These are phyloP conservation scores for Aspergillus egyptiacus DNA, from an alignment of 495 filamentous ascomycete species.

Conservation along the genomic window DNA sequence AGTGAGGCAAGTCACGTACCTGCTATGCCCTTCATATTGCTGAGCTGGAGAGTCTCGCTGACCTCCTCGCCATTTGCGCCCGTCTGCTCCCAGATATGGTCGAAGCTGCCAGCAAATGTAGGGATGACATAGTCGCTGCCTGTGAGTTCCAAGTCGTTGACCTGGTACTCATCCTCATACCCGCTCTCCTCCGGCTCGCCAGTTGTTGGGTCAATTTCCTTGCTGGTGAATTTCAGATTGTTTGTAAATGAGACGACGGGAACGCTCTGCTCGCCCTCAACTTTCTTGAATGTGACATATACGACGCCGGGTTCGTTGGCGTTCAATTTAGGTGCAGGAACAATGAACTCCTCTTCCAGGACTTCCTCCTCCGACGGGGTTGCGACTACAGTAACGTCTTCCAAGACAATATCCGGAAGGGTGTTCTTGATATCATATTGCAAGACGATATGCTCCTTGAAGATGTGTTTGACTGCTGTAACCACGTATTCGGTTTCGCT, in stretches of 20 bases:
- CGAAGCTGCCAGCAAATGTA: constrained; percentile 89
- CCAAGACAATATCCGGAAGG: constrained; percentile 77
- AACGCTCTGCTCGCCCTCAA: constrained; percentile 60
- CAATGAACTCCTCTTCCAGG: constrained; percentile 85
- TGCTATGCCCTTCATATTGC: constrained; percentile 83
- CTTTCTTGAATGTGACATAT: constrained; percentile 90
- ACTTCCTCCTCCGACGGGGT: constrained; percentile 75
- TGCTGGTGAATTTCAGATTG: constrained; percentile 91
- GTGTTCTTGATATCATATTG: constrained; percentile 99
- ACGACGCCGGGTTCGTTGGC: constrained; percentile 84
- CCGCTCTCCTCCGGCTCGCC: constrained; percentile 85
- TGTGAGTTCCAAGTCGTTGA: constrained; percentile 85
- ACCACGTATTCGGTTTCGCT: constrained; percentile 98
- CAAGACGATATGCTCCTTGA: constrained; percentile 91
- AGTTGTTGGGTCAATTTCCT: constrained; percentile 95
- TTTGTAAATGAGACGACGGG: constrained; percentile 81
- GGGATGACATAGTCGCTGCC: constrained; percentile 93
- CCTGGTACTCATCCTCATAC: constrained; percentile 97
- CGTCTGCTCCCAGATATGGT: constrained; percentile 94
- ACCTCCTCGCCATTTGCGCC: constrained; percentile 83
- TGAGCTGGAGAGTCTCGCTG: constrained; percentile 85
- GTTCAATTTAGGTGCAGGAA: constrained; percentile 73
- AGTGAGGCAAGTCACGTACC: constrained; percentile 51
- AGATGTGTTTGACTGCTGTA: constrained; percentile 88
- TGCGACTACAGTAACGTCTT: constrained; percentile 85